Evolutionary conservation across 441 rosid genomes (phyloP).

Genomic region (Arabidopsis lyrata): DNA sequence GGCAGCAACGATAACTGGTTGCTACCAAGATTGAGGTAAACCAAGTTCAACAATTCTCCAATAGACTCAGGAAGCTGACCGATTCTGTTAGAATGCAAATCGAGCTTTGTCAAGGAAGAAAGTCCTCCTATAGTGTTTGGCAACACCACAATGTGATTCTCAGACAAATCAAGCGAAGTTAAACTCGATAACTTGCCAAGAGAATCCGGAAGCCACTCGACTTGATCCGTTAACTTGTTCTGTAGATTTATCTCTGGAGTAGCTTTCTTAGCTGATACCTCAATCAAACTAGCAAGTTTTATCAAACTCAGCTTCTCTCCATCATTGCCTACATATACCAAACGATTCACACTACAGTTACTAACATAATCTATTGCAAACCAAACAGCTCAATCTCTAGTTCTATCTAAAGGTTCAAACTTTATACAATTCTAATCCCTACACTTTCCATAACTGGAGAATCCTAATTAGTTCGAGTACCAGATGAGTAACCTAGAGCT

Average conservation of each 20-base stretch:
- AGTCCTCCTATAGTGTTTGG: slow-evolving; percentile 86
- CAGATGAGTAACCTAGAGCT: background rate
- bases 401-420: slow-evolving; percentile 1
- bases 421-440: slow-evolving; percentile 1
- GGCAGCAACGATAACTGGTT: slow-evolving; percentile 88
- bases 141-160: slow-evolving; percentile 71
- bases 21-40: slow-evolving; percentile 72
- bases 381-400: too few relatives aligned
- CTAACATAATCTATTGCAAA: slow-evolving; percentile 1
- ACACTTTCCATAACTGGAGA: slow-evolving; percentile 1
- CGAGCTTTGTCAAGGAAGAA: slow-evolving; percentile 73
- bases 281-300: slow-evolving; percentile 92
- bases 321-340: slow-evolving; percentile 63
- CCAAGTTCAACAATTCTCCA: slow-evolving; percentile 79
- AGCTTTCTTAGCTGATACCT: slow-evolving; percentile 86
- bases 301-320: slow-evolving; percentile 85
- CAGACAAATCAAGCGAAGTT: slow-evolving; percentile 75
- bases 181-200: slow-evolving; percentile 80
- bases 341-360: slow-evolving; percentile 7
- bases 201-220: slow-evolving; percentile 96
- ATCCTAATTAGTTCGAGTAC: slow-evolving; percentile 6
- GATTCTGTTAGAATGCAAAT: slow-evolving; percentile 88
- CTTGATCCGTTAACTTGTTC: slow-evolving; percentile 82
- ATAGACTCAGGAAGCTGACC: slow-evolving; percentile 77
- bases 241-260: slow-evolving; percentile 81